Evolutionary conservation across 805 yeast species (phyloP).

Genomic region (Scheffersomyces coipomensis): DNA sequence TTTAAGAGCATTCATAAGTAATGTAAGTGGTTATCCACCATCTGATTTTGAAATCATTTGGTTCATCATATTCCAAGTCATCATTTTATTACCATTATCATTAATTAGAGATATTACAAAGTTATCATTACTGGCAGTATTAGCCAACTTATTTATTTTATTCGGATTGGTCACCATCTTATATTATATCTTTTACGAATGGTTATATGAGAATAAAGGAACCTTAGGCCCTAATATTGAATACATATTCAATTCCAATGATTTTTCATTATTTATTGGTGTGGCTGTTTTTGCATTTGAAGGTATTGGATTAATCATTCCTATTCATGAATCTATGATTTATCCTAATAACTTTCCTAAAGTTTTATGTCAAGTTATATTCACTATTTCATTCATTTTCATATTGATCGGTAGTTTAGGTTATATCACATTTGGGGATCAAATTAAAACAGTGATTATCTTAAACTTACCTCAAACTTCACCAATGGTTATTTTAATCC

Average conservation of each 20-base stretch:
- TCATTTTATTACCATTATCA: constrained; percentile 65
- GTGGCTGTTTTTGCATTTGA: constrained; percentile 88
- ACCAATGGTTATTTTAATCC: constrained; percentile 60
- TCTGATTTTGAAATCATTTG: constrained; percentile 35
- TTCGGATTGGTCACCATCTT: constrained; percentile 65
- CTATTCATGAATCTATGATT: constrained; percentile 79
- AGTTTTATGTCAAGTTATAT: constrained; percentile 59
- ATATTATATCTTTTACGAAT: constrained; percentile 49
- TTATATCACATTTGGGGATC: constrained; percentile 64
- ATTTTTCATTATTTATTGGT: constrained; percentile 74
- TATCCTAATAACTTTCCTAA: constrained; percentile 71
- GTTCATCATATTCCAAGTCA: constrained; percentile 55
- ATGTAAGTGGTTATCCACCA: constrained; percentile 43
- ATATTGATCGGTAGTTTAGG: constrained; percentile 66
- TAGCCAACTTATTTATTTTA: constrained; percentile 70
- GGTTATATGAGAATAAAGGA: constrained; percentile 28
- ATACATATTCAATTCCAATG: constrained; percentile 49
- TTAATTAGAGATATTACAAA: constrained; percentile 75
- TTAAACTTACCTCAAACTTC: constrained; percentile 70
- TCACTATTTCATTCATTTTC: constrained; percentile 62
- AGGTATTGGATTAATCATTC: constrained; percentile 80
- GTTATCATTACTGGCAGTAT: constrained; percentile 65
- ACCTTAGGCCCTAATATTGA: constrained; percentile 48
- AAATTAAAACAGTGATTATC: constrained; percentile 65
- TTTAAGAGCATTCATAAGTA: constrained; percentile 57